Base-by-base conservation (phyloP, 805 yeast genomes). In the Barnettozyma californica region DNA sequence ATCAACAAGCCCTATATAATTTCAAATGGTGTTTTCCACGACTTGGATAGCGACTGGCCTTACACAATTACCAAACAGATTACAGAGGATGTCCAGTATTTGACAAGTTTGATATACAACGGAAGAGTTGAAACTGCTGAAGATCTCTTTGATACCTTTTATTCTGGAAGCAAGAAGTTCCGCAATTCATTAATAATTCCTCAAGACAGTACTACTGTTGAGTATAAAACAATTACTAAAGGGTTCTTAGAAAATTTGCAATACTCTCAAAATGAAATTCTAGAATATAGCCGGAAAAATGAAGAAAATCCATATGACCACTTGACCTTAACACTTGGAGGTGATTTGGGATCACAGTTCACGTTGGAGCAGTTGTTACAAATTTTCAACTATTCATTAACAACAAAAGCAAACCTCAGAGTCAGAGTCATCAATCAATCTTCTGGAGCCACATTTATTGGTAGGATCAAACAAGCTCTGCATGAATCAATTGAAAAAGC, bases 11-110 rank as follows among this genome's bases (percentile, higher is more conserved):
- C 92, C 0, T 63, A 76, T 0, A 67, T 88, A 4, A 73, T 89
- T 44, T 78, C 80, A 26, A 86, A 92, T 63, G 98, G 98, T 40
- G 81, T 83, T 7, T 74, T 86, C 16, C 67, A 71, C 50, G 74
- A 73, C 3, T 71, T 83, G 54, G 69, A 66, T 34, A 66, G 73
- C 1, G 68, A 73, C 44, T 84, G 88, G 85, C 80, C 81, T 52
- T 68, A 68, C 39, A 61, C 75, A 1, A 63, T 84, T 57, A 73
- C 79, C 4, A 71, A 65, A 34, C 86, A 83, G 54, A 54, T 82
- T 16, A 66, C 69, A 21, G 70, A 68, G 21, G 98, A 91, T 66
- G 71, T 68, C 13, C 60, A 59, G 5, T 43, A 53, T 20, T 39
- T 64, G 13, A 21, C 52, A 9, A 51, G 49, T 21, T 56, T 52